Evolutionary conservation across 139 green algal genomes (phyloP).

Genomic region (Chlorella sp.): DNA sequence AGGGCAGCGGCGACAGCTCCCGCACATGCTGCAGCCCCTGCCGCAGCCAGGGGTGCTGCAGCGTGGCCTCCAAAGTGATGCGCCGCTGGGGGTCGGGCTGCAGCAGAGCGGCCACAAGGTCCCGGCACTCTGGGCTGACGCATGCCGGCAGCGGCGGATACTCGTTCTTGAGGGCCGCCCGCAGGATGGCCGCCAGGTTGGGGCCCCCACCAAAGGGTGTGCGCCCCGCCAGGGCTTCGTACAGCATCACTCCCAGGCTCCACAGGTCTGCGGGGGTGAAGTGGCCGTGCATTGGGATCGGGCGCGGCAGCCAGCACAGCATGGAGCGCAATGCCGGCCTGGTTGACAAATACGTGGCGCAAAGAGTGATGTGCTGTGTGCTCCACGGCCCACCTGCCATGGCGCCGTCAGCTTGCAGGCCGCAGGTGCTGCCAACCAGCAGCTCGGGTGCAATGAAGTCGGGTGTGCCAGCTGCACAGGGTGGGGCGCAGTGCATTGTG

Average conservation of each 20-base stretch:
- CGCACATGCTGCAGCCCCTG: background rate
- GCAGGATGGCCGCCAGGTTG: conserved; percentile 31
- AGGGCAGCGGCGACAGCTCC: background rate
- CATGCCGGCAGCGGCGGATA: conserved; percentile 47
- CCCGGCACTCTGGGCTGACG: conserved; percentile 42
- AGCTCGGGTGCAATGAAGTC: conserved; percentile 76
- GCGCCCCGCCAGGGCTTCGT: conserved; percentile 60
- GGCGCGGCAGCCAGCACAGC: too few species aligned
- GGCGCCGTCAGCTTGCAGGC: background rate
- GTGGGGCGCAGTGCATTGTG: too few species aligned
- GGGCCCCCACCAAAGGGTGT: conserved; percentile 66
- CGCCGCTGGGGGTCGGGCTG: background rate
- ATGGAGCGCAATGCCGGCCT: too few species aligned
- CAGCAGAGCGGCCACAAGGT: conserved; percentile 47
- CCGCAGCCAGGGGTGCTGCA: background rate
- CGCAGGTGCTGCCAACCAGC: conserved; percentile 49
- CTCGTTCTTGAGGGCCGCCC: conserved; percentile 3
- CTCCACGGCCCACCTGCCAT: background rate
- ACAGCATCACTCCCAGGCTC: conserved; percentile 75
- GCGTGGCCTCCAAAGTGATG: background rate
- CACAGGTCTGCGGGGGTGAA: conserved; percentile 58
- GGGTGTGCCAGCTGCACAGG: conserved; percentile 38
- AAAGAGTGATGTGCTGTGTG: too few species aligned
- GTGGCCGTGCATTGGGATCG: too few species aligned
- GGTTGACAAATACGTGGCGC: too few species aligned